A percentile compares a stretch with the other conserved stretches of the same genome.
Conservation (phyloP, 805 yeast genomes). For the Candida wancherniae region DNA sequence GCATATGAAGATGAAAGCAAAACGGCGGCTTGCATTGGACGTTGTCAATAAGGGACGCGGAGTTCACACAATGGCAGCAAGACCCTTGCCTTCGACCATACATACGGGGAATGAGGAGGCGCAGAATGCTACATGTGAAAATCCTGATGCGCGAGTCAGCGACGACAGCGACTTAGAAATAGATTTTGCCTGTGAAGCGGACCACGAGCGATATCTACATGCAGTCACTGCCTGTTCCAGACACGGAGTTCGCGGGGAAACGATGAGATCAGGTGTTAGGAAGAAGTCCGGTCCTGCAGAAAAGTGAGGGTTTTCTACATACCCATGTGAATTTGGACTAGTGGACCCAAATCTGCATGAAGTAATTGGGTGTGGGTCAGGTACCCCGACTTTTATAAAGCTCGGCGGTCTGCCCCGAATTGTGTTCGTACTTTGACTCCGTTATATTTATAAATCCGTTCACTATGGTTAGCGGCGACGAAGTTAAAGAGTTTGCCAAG, state of each 20-base stretch:
- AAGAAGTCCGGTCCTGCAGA: background rate
- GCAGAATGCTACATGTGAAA: constrained; percentile 3
- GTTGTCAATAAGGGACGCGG: constrained; percentile 2
- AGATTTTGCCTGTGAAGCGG: constrained; percentile 24
- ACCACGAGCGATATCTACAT: constrained; percentile 15
- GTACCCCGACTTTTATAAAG: no score
- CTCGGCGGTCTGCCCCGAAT: no score
- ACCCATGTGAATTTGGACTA: no score
- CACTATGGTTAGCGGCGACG: no score
- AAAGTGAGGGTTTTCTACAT: background rate
- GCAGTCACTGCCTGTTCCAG: constrained; percentile 6
- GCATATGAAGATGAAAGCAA: constrained; percentile 14
- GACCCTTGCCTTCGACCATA: background rate
- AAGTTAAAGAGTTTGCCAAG: no score
- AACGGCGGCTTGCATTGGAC: constrained; percentile 23
- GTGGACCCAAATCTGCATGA: no score
- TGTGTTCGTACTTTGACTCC: no score
- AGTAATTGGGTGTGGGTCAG: no score
- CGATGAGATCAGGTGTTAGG: background rate
- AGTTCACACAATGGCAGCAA: background rate
- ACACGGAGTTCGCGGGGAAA: constrained; percentile 3
- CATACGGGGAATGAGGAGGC: constrained; percentile 3
- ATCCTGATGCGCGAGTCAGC: constrained; percentile 1
- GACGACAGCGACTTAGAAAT: constrained; percentile 29
- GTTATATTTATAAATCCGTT: no score